Percentiles rank a stretch among this genome's conserved stretches.
These are phyloP conservation scores for Meredithiella fracta DNA, from an alignment of 2,329 filamentous ascomycete genomes.

Conservation along the genomic window DNA sequence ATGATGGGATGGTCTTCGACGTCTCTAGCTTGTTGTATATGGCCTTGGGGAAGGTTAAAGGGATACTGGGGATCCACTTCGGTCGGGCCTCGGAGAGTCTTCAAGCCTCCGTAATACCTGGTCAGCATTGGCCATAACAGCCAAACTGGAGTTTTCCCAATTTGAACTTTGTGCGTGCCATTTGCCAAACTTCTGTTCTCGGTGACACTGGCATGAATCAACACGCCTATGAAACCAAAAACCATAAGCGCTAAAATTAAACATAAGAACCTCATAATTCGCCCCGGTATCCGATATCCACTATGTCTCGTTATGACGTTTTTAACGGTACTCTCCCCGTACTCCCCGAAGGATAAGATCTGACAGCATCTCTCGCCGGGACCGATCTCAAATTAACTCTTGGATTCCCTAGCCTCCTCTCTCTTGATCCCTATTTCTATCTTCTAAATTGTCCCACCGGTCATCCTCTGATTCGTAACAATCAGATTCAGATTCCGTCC, in stretches of 20 bases:
- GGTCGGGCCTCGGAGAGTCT: constrained; percentile 46
- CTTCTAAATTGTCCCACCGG: constrained; percentile 7
- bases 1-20: not conserved
- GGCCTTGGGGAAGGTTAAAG: constrained; percentile 22
- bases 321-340: constrained; percentile 18
- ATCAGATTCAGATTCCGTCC: not conserved
- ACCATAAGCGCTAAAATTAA: constrained; percentile 52
- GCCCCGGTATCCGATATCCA: constrained; percentile 51
- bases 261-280: constrained; percentile 63
- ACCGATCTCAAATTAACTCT: not conserved
- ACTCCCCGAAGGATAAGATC: constrained; percentile 5
- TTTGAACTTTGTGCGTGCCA: constrained; percentile 22
- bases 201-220: constrained; percentile 56
- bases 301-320: constrained; percentile 25
- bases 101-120: constrained; percentile 78
- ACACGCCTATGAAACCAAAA: constrained; percentile 57
- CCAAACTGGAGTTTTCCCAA: constrained; percentile 46
- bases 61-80: constrained; percentile 74
- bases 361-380: not conserved
- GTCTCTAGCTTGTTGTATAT: not conserved
- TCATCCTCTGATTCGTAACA: constrained; percentile 5
- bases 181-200: constrained; percentile 49
- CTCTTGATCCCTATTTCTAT: constrained; percentile 23
- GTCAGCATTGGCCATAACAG: constrained; percentile 72
- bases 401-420: constrained; percentile 43